A percentile compares a stretch with the other conserved stretches of the same genome.
These are phyloP conservation scores for Cunninghamia lanceolata DNA, from an alignment of 75 land plant species.

Conservation along the genomic window DNA sequence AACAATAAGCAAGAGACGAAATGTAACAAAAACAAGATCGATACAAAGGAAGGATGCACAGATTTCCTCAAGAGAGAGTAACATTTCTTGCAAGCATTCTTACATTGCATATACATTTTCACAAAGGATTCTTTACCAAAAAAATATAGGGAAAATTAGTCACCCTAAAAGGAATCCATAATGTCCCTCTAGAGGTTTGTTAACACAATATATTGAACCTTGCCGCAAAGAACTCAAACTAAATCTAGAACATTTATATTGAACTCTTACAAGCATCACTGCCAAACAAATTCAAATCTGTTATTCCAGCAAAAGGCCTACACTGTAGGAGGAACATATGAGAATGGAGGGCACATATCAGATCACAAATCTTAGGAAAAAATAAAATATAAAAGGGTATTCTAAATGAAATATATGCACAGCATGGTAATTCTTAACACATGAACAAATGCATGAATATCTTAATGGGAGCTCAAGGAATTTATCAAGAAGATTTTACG, in stretches of 20 bases:
- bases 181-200: neutral
- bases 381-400: neutral
- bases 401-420: neutral
- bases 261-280: no score
- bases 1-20: neutral
- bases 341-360: neutral
- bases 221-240: neutral
- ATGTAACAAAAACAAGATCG: neutral
- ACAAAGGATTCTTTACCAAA: neutral
- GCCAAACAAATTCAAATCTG: no score
- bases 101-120: neutral
- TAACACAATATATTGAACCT: neutral
- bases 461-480: neutral
- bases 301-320: no score
- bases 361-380: neutral
- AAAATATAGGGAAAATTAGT: neutral
- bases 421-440: neutral
- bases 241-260: neutral
- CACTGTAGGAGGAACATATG: neutral
- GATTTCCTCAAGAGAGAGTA: neutral
- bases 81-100: neutral
- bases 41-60: neutral
- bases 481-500: neutral
- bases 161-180: neutral
- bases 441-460: neutral